Evolutionary conservation across 345 rosid species (phyloP).

Genomic region (Arabis alpina): DNA sequence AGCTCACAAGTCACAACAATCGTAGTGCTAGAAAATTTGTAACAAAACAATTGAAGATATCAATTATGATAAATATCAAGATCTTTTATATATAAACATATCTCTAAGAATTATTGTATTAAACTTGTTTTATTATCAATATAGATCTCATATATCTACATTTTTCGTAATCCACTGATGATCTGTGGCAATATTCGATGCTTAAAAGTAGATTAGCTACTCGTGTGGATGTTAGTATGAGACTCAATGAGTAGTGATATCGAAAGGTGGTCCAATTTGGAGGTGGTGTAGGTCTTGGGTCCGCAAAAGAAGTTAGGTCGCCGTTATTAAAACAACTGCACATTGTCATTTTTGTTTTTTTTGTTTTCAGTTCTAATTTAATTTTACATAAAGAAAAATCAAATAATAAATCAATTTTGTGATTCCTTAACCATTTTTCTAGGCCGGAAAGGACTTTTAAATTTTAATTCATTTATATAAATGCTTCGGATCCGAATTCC

Average conservation of each 20-base stretch:
- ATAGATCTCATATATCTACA: not conserved
- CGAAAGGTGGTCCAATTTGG: conserved; percentile 42
- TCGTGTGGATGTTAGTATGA: conserved; percentile 22
- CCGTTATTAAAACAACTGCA: conserved; percentile 41
- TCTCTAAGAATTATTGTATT: too few relatives aligned
- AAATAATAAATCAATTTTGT: not conserved
- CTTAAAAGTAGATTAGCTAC: not conserved
- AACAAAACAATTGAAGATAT: not conserved
- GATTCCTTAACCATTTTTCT: not conserved
- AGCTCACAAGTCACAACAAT: too few relatives aligned
- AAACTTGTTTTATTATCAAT: not conserved
- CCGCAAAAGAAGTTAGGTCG: conserved; percentile 40
- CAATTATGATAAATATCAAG: not conserved
- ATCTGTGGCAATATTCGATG: not conserved
- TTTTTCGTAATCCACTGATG: not conserved
- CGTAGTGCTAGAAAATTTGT: not conserved
- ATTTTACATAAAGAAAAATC: not conserved
- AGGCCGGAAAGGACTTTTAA: too few relatives aligned
- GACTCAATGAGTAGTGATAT: conserved; percentile 28
- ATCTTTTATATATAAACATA: not conserved
- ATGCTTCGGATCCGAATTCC: too few relatives aligned
- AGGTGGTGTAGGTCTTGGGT: conserved; percentile 36
- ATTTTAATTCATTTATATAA: too few relatives aligned
- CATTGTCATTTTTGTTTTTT: conserved; percentile 22
- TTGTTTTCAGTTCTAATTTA: not conserved